These are phyloP conservation scores for Aspergillus texensis DNA, from an alignment of 2,329 filamentous ascomycete genomes.

Conservation along the genomic window DNA sequence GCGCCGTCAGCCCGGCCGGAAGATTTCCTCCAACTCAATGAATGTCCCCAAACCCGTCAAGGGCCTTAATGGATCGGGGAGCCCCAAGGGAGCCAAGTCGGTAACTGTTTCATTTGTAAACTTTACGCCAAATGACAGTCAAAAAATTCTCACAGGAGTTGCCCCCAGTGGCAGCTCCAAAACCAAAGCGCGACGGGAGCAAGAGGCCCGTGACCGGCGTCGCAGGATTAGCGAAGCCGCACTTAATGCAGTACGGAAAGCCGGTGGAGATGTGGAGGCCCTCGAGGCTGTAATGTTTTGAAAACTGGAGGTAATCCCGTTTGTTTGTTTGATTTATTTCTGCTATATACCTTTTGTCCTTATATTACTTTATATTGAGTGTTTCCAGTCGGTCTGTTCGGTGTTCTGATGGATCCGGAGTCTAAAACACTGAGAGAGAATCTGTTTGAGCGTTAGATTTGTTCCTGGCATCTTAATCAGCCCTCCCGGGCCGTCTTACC, in stretches of 20 bases:
- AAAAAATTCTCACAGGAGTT: conserved; percentile 81
- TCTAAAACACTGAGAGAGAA: neutral
- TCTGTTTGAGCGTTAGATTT: neutral
- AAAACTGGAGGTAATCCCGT: conserved; percentile 20
- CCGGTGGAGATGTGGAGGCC: conserved; percentile 50
- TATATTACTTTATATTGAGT: neutral
- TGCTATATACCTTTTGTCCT: conserved; percentile 8
- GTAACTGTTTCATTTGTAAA: conserved; percentile 76
- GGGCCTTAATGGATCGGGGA: conserved; percentile 31
- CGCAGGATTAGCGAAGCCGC: conserved; percentile 48
- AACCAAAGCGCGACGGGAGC: conserved; percentile 90
- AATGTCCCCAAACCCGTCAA: conserved; percentile 36
- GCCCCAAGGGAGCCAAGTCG: conserved; percentile 39
- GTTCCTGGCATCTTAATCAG: neutral
- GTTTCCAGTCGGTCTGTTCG: neutral
- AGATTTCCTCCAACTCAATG: conserved; percentile 41
- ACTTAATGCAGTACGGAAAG: conserved; percentile 46
- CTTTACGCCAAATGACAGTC: conserved; percentile 79
- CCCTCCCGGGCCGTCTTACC: neutral
- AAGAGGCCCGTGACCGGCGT: conserved; percentile 79
- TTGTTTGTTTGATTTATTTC: conserved; percentile 9
- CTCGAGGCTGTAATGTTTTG: conserved; percentile 40
- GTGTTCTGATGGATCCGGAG: neutral
- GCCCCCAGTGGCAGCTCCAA: conserved; percentile 89
- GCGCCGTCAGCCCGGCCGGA: conserved; percentile 44